Evolutionary conservation across 179 eudicot species (phyloP).

Genomic region (Heliamphora pulchella): DNA sequence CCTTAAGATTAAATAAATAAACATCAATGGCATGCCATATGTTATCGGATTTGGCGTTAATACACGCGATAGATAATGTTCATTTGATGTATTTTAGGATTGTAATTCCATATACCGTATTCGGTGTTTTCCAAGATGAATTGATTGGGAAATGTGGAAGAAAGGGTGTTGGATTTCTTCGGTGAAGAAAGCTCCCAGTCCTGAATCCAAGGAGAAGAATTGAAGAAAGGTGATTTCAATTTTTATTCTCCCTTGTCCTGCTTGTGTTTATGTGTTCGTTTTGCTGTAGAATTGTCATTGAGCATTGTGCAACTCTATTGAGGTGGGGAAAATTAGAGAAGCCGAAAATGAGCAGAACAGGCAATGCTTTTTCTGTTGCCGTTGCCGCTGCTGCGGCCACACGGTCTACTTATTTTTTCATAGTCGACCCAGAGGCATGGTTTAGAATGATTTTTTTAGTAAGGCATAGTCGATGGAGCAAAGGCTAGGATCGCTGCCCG

Average conservation of each 20-base stretch:
- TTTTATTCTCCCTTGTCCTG: not conserved
- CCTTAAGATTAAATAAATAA: too few species aligned
- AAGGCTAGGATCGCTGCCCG: too few species aligned
- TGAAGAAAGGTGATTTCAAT: slow-evolving; percentile 25
- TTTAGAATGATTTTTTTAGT: too few species aligned
- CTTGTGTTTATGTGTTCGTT: not conserved
- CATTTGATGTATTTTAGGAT: not conserved
- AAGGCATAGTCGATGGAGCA: too few species aligned
- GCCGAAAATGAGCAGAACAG: slow-evolving; percentile 45
- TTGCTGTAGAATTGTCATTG: not conserved
- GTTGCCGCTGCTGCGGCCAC: slow-evolving; percentile 61
- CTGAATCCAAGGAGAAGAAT: slow-evolving; percentile 51
- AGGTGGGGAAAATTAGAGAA: slow-evolving; percentile 34
- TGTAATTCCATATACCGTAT: not conserved
- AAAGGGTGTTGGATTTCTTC: slow-evolving; percentile 21
- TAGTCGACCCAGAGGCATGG: too few species aligned
- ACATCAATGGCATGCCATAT: too few species aligned
- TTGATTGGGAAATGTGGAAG: slow-evolving; percentile 18
- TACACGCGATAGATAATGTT: not conserved
- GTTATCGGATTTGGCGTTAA: too few species aligned
- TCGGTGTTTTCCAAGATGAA: slow-evolving; percentile 9
- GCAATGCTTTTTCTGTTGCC: slow-evolving; percentile 53
- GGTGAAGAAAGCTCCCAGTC: slow-evolving; percentile 29
- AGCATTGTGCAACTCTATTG: not conserved
- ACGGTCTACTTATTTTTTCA: too few species aligned